These are phyloP conservation scores for Solanum habrochaites DNA, from an alignment of 257 asterid genomes.

Conservation along the genomic window DNA sequence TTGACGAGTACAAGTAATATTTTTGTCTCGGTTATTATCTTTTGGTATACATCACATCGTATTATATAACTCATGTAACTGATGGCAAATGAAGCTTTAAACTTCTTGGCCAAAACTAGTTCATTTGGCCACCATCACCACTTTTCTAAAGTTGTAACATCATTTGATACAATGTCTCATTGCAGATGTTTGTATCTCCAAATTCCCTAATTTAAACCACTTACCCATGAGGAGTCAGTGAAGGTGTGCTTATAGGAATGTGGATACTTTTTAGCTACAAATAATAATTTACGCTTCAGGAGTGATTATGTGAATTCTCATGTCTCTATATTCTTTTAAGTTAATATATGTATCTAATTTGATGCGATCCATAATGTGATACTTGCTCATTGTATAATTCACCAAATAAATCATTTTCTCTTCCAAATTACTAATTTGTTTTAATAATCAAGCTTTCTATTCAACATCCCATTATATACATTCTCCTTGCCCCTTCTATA, in stretches of 20 bases:
- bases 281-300: background rate
- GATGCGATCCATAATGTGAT: background rate
- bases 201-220: background rate
- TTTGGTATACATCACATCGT: background rate
- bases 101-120: background rate
- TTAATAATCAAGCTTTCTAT: background rate
- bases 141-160: background rate
- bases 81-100: background rate
- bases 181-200: background rate
- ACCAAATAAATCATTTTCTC: background rate
- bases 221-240: background rate
- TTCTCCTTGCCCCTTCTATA: background rate
- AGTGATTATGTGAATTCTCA: background rate
- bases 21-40: background rate
- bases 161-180: background rate
- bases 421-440: background rate
- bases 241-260: background rate
- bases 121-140: background rate
- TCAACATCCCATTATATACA: background rate
- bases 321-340: background rate
- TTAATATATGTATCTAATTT: background rate
- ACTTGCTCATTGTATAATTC: background rate
- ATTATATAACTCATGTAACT: background rate
- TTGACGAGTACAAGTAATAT: background rate
- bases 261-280: background rate